Conservation (phyloP, 495 filamentous ascomycete species). For the Penicillium pulvis region DNA sequence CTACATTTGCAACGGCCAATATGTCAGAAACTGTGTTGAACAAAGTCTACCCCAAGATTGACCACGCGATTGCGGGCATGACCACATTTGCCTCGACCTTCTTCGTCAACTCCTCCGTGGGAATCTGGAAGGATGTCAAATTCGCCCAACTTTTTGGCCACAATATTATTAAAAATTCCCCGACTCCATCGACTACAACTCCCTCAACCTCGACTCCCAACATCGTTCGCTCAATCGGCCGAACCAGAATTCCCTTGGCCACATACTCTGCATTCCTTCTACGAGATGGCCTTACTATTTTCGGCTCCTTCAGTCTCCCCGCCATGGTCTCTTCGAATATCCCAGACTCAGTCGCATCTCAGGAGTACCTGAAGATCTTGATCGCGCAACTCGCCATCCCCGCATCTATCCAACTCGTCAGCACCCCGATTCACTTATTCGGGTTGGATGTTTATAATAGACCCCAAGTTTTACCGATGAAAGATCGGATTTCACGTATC, state of each 20-base stretch:
- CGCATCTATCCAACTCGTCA: conserved; percentile 75
- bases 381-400: conserved; percentile 77
- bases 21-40: conserved; percentile 51
- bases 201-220: conserved; percentile 23
- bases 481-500: conserved; percentile 62
- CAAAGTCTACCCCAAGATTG: conserved; percentile 46
- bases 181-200: conserved; percentile 43
- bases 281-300: conserved; percentile 84
- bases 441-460: conserved; percentile 87
- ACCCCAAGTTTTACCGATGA: conserved; percentile 38
- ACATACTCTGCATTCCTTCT: conserved; percentile 66
- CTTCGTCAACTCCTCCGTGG: conserved; percentile 43
- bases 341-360: conserved; percentile 40
- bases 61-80: conserved; percentile 49
- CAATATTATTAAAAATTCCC: conserved; percentile 14
- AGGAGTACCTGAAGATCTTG: conserved; percentile 38
- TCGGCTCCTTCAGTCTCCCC: conserved; percentile 83
- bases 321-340: conserved; percentile 38
- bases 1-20: conserved; percentile 88
- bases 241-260: conserved; percentile 54
- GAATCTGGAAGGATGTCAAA: conserved; percentile 51
- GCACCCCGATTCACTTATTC: conserved; percentile 81
- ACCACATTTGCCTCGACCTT: conserved; percentile 41
- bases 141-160: conserved; percentile 48
- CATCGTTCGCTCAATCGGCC: conserved; percentile 32